Percentiles rank a stretch among this genome's conserved stretches.
Conservation (phyloP, 257 asterid genomes). For the Echites panduratus region DNA sequence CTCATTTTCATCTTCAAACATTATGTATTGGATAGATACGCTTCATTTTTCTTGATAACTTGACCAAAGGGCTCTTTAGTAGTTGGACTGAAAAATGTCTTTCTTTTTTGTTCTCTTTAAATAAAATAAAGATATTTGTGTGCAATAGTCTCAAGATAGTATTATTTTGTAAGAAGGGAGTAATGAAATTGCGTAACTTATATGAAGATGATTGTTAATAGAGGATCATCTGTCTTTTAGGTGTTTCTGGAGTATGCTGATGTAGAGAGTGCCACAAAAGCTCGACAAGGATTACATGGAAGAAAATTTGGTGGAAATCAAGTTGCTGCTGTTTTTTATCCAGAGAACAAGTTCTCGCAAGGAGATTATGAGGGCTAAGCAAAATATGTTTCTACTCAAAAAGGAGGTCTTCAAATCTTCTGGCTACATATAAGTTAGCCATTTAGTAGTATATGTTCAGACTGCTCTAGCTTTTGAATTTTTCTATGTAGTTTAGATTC, state of each 20-base stretch:
- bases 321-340: conserved; percentile 77
- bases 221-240: conserved; percentile 19
- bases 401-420: neutral
- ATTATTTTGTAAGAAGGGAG: neutral
- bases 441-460: neutral
- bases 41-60: too few relatives aligned
- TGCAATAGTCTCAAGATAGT: too few relatives aligned
- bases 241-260: conserved; percentile 63
- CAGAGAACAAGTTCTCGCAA: conserved; percentile 67
- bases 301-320: conserved; percentile 84
- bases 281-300: conserved; percentile 74
- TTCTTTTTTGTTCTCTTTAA: too few relatives aligned
- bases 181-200: neutral
- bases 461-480: neutral
- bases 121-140: too few relatives aligned
- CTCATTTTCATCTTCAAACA: too few relatives aligned
- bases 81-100: too few relatives aligned
- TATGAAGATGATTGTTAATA: neutral
- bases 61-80: too few relatives aligned
- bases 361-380: conserved; percentile 72
- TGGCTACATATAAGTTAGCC: neutral
- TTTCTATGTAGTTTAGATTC: neutral
- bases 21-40: too few relatives aligned
- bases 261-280: conserved; percentile 66
- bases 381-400: neutral